Evolutionary conservation across 2,329 filamentous ascomycete species (phyloP).

Genomic region (Tolypocladium guangdongense): DNA sequence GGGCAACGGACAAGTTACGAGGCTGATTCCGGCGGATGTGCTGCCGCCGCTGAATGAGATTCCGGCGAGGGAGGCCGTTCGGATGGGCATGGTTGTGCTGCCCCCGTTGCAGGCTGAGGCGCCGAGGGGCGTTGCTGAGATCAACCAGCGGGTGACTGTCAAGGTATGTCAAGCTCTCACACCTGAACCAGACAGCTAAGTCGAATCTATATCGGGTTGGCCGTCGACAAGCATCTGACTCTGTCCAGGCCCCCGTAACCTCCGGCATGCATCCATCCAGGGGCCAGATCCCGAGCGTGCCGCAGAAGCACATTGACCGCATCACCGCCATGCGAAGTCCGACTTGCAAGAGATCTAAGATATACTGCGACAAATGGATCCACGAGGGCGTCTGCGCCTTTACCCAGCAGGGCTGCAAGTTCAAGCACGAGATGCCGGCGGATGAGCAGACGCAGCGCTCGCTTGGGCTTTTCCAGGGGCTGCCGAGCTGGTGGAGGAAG

Average conservation of each 20-base stretch:
- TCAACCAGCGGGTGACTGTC: slow-evolving; percentile 22
- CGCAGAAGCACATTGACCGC: neutral
- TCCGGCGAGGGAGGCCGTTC: slow-evolving; percentile 25
- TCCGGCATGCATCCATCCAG: neutral
- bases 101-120: slow-evolving; percentile 27
- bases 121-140: slow-evolving; percentile 25
- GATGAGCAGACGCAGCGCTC: slow-evolving; percentile 53
- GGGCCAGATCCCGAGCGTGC: neutral
- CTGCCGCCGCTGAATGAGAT: slow-evolving; percentile 34
- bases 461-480: slow-evolving; percentile 59
- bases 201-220: neutral
- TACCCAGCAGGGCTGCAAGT: slow-evolving; percentile 75
- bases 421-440: slow-evolving; percentile 80
- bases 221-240: neutral
- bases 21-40: slow-evolving; percentile 44
- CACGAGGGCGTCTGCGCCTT: slow-evolving; percentile 77
- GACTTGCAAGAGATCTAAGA: neutral
- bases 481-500: slow-evolving; percentile 51
- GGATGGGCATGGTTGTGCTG: slow-evolving; percentile 35
- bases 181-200: neutral
- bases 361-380: slow-evolving; percentile 73
- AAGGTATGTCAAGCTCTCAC: slow-evolving; percentile 13
- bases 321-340: neutral
- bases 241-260: neutral
- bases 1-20: slow-evolving; percentile 41